Evolutionary conservation across 2,329 filamentous ascomycete genomes (phyloP).

Genomic region (Aspergillus fischeri): DNA sequence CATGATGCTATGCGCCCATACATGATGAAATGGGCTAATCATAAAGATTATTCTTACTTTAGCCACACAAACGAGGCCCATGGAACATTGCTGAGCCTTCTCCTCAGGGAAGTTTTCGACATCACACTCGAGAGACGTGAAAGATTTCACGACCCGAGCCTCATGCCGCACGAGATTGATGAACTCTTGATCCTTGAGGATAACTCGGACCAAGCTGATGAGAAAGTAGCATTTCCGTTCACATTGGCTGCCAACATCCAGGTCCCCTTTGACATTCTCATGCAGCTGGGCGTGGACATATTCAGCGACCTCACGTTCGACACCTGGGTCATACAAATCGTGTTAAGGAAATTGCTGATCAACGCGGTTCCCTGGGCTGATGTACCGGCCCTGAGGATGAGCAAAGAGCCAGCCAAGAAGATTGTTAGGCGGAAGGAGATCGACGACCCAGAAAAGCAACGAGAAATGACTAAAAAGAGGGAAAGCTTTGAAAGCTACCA

Average conservation of each 20-base stretch:
- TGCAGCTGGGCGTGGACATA: constrained; percentile 33
- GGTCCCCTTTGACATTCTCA: constrained; percentile 36
- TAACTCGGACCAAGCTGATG: constrained; percentile 9
- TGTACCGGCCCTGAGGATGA: constrained; percentile 7
- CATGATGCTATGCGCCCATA: constrained; percentile 29
- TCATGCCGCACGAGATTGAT: constrained; percentile 33
- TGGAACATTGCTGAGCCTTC: constrained; percentile 31
- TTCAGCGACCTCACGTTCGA: constrained; percentile 35
- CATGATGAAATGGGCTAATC: neutral
- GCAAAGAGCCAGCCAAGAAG: constrained; percentile 7
- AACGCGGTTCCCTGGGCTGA: constrained; percentile 30
- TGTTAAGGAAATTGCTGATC: constrained; percentile 29
- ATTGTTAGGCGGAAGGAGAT: neutral
- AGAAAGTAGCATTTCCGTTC: constrained; percentile 26
- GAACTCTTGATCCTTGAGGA: constrained; percentile 29
- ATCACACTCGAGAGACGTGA: constrained; percentile 31
- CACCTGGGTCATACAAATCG: constrained; percentile 34
- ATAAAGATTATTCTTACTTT: constrained; percentile 2
- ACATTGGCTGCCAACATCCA: constrained; percentile 32
- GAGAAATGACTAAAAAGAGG: neutral
- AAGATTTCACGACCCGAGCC: constrained; percentile 15
- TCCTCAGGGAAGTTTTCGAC: constrained; percentile 34
- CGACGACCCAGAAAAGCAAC: constrained; percentile 1
- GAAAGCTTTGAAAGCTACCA: constrained; percentile 8
- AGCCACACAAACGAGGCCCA: constrained; percentile 27